phyloP scores from a whole-genome alignment of 2,329 filamentous ascomycete genomes.

The Ophiostoma australiae region DNA sequence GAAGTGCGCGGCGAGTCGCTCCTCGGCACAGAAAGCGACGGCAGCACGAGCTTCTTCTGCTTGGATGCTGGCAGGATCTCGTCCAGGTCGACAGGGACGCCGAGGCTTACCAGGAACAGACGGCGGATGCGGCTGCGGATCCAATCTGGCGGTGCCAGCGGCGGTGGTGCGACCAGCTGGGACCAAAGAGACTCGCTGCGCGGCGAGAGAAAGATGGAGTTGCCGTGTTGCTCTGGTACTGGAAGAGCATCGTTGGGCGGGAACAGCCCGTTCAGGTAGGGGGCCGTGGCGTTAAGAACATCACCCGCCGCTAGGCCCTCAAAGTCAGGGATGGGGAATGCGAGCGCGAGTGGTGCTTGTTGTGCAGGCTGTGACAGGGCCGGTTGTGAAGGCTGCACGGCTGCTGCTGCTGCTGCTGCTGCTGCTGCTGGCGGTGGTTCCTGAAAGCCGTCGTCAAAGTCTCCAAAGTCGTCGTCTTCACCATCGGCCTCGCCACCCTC shows the following conservation, averaged over 20 bases:
- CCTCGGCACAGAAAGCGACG: constrained; percentile 58
- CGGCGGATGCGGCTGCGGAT: constrained; percentile 91
- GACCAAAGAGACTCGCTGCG: constrained; percentile 91
- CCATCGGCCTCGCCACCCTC: constrained; percentile 51
- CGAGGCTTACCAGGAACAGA: constrained; percentile 90
- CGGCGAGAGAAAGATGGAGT: constrained; percentile 73
- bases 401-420: constrained; percentile 21
- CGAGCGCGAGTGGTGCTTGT: constrained; percentile 21
- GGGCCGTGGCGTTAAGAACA: constrained; percentile 55
- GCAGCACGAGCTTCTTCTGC: constrained; percentile 93
- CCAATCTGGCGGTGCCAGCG: constrained; percentile 94
- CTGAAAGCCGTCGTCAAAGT: constrained; percentile 70
- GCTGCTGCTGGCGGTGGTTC: constrained; percentile 38
- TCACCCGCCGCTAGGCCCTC: constrained; percentile 57
- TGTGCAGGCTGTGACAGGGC: constrained; percentile 35
- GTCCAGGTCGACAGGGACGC: constrained; percentile 92
- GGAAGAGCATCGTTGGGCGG: constrained; percentile 51
- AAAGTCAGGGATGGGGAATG: constrained; percentile 59
- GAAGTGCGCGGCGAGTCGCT: constrained; percentile 50
- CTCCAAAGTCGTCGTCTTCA: constrained; percentile 53
- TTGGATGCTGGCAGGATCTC: constrained; percentile 96
- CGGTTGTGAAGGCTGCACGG: constrained; percentile 28
- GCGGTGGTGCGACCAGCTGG: constrained; percentile 89
- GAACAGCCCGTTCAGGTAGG: constrained; percentile 64
- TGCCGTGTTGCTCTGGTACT: constrained; percentile 48